Base-by-base conservation (phyloP, 2,329 filamentous ascomycete species). In the Fusarium sp. region DNA sequence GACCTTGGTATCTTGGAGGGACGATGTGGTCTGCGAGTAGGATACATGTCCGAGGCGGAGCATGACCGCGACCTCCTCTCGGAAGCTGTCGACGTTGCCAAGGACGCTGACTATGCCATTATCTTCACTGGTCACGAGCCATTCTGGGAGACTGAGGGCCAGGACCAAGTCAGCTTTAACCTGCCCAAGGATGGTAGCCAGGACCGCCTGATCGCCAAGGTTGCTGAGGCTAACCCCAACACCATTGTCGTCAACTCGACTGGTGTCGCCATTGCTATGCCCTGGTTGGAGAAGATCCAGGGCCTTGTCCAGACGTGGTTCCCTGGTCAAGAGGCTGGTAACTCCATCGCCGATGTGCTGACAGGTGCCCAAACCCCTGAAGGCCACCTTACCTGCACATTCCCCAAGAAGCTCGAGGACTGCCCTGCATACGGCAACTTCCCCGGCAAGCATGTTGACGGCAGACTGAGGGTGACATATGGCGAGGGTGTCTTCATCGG, bases 111-210 rank as follows among this genome's bases (percentile, higher is more conserved):
- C 44, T 87, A 91, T 67, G 91, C 91, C 22, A 64, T 79, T 18
- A 60, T 79, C 48, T 79, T 91, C 70, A 88, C 89, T 22, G 91
- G 91, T 4, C 85, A 93, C 34, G 91, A 92, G 74, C 85, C 80
- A 9, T 78, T 80, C 66, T 82, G 80, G 81, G 81, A 83, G 74
- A 82, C 81, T 0, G 81, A 93, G 90, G 84, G 86, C 54, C 91
- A 92, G 72, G 92, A 94, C 78, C 89, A 92, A 63, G 92, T 92
- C 78, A 93, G 93, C 79, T 85, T 94, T 52, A 92, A 91, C 24
- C 82, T 93, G 1, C 94, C 92, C 87, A 85, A 79, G 24, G 74
- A 80, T 10, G 81, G 89, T 64, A 87, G 88, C 66, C 91, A 90
- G 56, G 91, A 93, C 63, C 83, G 85, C 10, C 81, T 94, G 38